Evolutionary conservation across 805 yeast genomes (phyloP).

Genomic region (Grigorovia humatica): DNA sequence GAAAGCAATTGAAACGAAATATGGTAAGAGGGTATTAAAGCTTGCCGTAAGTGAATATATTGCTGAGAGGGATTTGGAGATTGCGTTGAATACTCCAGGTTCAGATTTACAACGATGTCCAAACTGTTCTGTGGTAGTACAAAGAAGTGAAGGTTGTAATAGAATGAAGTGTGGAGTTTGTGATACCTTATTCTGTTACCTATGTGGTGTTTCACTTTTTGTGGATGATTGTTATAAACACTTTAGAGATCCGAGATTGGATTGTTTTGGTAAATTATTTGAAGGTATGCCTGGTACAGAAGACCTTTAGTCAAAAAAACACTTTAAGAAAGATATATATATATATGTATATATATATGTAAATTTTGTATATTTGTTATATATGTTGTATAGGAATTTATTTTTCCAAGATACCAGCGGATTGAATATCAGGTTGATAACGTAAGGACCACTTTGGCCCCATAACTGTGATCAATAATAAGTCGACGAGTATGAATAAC

Average conservation of each 20-base stretch:
- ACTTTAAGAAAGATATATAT: too few relatives aligned
- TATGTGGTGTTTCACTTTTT: conserved; percentile 38
- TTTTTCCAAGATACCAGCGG: conserved; percentile 19
- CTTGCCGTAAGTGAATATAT: conserved; percentile 35
- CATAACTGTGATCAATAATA: conserved; percentile 36
- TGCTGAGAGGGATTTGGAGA: conserved; percentile 39
- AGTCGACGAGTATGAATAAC: conserved; percentile 48
- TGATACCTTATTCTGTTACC: conserved; percentile 38
- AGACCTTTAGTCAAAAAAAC: not conserved
- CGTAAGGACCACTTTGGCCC: conserved; percentile 46
- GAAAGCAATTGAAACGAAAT: conserved; percentile 29
- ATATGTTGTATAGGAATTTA: not conserved
- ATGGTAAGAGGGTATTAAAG: conserved; percentile 37
- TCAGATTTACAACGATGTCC: conserved; percentile 43
- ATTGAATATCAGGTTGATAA: conserved; percentile 21
- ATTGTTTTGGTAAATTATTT: conserved; percentile 42
- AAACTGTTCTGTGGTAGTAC: conserved; percentile 37
- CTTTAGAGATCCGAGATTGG: conserved; percentile 32
- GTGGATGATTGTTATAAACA: conserved; percentile 42
- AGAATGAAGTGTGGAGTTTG: conserved; percentile 50
- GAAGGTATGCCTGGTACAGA: conserved; percentile 38
- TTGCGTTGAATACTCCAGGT: conserved; percentile 33
- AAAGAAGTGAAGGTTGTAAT: conserved; percentile 54
- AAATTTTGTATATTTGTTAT: not conserved
- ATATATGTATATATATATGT: too few relatives aligned